A percentile compares a stretch with the other conserved stretches of the same genome.
These are phyloP conservation scores for Penicillium salamii DNA, from an alignment of 495 filamentous ascomycete species.

Conservation along the genomic window DNA sequence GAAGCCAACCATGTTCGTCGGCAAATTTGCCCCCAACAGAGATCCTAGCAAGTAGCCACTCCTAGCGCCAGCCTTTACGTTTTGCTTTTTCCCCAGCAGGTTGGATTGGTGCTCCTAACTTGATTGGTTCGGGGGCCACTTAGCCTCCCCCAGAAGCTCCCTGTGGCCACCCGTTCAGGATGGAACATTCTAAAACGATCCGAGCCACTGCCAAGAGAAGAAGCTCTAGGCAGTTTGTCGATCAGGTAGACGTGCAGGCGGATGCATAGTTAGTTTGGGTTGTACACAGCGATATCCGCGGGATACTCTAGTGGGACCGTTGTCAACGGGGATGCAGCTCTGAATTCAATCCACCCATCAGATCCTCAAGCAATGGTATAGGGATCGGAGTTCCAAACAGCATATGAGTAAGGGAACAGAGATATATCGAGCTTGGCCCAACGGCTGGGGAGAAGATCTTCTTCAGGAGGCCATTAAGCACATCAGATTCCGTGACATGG, in stretches of 20 bases:
- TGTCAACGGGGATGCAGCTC: conserved; percentile 6
- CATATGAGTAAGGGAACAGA: background rate
- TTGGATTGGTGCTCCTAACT: conserved; percentile 1
- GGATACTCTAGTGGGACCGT: conserved; percentile 1
- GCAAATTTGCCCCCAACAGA: background rate
- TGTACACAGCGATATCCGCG: conserved; percentile 7
- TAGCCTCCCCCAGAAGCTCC: conserved; percentile 16
- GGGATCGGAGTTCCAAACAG: background rate
- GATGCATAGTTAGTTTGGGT: conserved; percentile 8
- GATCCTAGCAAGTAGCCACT: background rate
- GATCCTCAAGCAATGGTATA: background rate
- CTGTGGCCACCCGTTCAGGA: conserved; percentile 24
- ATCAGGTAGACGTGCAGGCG: conserved; percentile 3
- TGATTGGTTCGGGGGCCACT: conserved; percentile 20
- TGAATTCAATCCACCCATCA: background rate
- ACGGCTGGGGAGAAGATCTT: conserved; percentile 3
- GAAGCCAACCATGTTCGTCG: conserved; percentile 14
- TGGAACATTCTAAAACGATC: conserved; percentile 25
- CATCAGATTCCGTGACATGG: conserved; percentile 2
- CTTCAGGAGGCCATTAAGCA: conserved; percentile 2
- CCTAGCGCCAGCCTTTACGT: background rate
- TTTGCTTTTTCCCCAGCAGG: conserved; percentile 11
- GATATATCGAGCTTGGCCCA: background rate
- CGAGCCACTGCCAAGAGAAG: conserved; percentile 8
- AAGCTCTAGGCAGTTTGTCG: background rate